Evolutionary conservation across 2,329 filamentous ascomycete genomes (phyloP), one percentile per base, ranked within the genome.

Genomic region (Sclerotinia glacialis): DNA sequence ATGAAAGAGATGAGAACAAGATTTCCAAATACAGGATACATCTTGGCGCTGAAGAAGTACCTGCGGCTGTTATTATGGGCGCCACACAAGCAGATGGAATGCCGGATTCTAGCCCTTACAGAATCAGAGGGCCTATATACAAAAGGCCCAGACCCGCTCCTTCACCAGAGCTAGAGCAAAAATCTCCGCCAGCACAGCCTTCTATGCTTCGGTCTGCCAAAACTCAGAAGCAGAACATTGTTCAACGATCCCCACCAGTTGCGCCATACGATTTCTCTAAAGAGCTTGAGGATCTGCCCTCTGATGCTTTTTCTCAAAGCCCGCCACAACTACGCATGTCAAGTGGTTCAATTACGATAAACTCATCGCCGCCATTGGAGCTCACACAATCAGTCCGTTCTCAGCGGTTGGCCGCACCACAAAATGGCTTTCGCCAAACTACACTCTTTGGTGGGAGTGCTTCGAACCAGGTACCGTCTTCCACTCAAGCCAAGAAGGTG

Each of bases 271-370:
- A 81, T 68, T 72, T 78, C 54, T 73, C 76, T 9, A 73, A 79
- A 66, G 83, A 85, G 64, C 76, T 86, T 34, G 82, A 79, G 26
- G 82, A 83, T 73, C 72, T 86, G 8, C 83, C 83, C 3, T 84
- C 82, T 31, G 83, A 77, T 71, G 71, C 71, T n/a, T 75, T 74
- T 28, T 77, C 75, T 37, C 76, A 74, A 31, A 74, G 74, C 14
- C 62, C 62, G 26, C 72, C 72, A 47, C 74, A 76, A 7, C 37
- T 46, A 16, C 21, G 8, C 26, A 59, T 31, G 14, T 21, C 16
- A 42, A 61, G 23, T 26, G n/a, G 21, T 26, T 26, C 31, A 12
- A 53, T 61, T 37, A 44, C 47, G 8, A 66, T 66, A 34, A 28
- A 37, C 23, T 65, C 63, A 40, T 65, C 63, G 7, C 63, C 44